These are phyloP conservation scores for Pythium aristosporum DNA, from an alignment of 352 stramenopile genomes.

Conservation along the genomic window DNA sequence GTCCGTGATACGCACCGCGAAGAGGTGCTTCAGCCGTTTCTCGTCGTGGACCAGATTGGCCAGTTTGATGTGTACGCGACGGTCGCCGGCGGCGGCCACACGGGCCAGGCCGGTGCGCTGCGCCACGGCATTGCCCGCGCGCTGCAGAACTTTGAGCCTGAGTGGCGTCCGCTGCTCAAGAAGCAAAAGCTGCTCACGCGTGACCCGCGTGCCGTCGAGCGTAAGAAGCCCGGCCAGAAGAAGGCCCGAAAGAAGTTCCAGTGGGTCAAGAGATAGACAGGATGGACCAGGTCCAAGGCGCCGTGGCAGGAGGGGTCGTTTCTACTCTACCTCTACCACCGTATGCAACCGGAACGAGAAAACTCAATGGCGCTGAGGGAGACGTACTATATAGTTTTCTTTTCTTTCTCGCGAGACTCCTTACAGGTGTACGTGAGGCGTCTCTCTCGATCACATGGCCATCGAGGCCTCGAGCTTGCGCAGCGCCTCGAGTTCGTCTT, in stretches of 20 bases:
- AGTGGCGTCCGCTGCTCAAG: constrained; percentile 91
- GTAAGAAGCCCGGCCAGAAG: constrained; percentile 94
- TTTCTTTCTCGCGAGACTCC: not conserved
- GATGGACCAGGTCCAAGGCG: not conserved
- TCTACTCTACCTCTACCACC: not conserved
- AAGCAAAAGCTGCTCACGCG: constrained; percentile 91
- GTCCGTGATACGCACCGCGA: constrained; percentile 88
- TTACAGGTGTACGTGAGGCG: too few relatives aligned
- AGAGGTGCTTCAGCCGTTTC: constrained; percentile 82
- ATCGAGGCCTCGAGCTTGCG: constrained; percentile 86
- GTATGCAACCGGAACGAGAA: not conserved
- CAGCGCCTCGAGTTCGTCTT: constrained; percentile 83
- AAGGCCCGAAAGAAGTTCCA: constrained; percentile 98
- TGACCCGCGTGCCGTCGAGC: constrained; percentile 95
- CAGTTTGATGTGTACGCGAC: constrained; percentile 92
- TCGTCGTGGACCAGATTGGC: constrained; percentile 67
- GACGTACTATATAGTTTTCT: not conserved
- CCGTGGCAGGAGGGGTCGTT: too few relatives aligned
- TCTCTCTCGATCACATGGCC: constrained; percentile 36
- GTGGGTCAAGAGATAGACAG: constrained; percentile 97
- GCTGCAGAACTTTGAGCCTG: constrained; percentile 93
- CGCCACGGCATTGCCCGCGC: constrained; percentile 92
- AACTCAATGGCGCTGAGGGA: not conserved
- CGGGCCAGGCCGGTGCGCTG: constrained; percentile 92
- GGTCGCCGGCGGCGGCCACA: constrained; percentile 92